A percentile compares a stretch with the other conserved stretches of the same genome.
These are phyloP conservation scores for Salvia splendens DNA, from an alignment of 257 asterid species.

Conservation along the genomic window DNA sequence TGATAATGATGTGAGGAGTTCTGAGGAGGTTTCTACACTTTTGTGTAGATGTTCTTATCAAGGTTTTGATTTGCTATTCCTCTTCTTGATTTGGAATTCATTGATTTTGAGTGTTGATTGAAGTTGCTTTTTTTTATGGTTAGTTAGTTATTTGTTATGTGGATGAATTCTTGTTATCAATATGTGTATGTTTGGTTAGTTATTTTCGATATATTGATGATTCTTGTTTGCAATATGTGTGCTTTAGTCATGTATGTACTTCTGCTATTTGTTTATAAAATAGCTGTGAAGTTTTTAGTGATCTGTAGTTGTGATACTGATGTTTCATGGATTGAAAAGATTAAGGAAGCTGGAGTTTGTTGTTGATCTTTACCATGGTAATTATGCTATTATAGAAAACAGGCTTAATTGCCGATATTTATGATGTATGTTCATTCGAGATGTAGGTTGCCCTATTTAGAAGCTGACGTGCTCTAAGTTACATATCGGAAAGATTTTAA, in stretches of 20 bases:
- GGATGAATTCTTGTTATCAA: too few species aligned
- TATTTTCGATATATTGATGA: not conserved
- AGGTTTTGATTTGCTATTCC: slow-evolving; percentile 45
- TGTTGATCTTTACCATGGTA: not conserved
- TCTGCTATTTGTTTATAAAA: slow-evolving; percentile 1
- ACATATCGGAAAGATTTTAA: not conserved
- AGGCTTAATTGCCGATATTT: not conserved
- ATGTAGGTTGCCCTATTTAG: slow-evolving; percentile 1
- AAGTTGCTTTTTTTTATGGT: not conserved
- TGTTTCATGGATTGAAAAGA: not conserved
- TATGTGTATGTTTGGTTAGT: not conserved
- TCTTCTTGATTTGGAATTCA: slow-evolving; percentile 8
- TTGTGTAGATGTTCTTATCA: slow-evolving; percentile 85
- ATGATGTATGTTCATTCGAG: not conserved
- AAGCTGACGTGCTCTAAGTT: not conserved
- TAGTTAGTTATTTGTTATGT: not conserved
- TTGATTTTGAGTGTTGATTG: slow-evolving; percentile 14
- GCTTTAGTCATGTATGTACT: not conserved
- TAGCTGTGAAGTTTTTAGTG: slow-evolving; percentile 8
- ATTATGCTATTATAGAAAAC: not conserved
- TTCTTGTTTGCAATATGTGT: slow-evolving; percentile 8
- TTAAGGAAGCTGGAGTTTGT: not conserved
- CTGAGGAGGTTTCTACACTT: slow-evolving; percentile 69
- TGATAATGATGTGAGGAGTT: slow-evolving; percentile 77
- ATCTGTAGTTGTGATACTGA: slow-evolving; percentile 7